These are phyloP conservation scores for Nicotiana sylvestris DNA, from an alignment of 257 asterid species.

Conservation along the genomic window DNA sequence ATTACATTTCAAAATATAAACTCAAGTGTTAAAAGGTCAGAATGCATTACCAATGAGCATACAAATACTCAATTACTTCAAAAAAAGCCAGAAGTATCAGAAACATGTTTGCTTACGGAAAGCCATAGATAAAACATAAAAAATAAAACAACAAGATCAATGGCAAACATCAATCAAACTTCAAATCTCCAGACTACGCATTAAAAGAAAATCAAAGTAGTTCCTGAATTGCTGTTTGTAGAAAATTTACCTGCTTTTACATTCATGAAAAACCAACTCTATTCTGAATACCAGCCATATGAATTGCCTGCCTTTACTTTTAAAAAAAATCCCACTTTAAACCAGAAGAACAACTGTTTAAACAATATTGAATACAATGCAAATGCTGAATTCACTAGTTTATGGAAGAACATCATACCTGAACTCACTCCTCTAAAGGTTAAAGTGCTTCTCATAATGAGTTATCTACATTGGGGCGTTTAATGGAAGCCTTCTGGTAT, in stretches of 20 bases:
- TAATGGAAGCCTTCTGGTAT: conserved; percentile 62
- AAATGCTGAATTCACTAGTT: background rate
- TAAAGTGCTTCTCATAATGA: conserved; percentile 19
- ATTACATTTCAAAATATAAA: background rate
- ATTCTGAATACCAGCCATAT: conserved; percentile 1
- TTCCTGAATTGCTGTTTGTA: background rate
- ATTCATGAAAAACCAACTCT: background rate
- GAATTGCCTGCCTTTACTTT: background rate
- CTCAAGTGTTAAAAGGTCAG: background rate
- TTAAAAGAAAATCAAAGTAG: background rate
- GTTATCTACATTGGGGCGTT: conserved; percentile 26
- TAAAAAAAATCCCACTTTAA: background rate
- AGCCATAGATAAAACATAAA: background rate
- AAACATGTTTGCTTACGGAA: background rate
- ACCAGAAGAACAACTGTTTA: background rate
- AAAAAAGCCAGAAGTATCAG: background rate
- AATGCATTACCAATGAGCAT: background rate
- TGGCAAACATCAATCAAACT: background rate
- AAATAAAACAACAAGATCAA: background rate
- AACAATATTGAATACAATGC: background rate
- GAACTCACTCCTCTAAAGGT: background rate
- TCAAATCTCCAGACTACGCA: background rate
- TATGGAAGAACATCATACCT: conserved; percentile 10
- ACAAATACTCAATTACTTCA: background rate
- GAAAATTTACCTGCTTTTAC: background rate